Evolutionary conservation across 2,329 filamentous ascomycete genomes (phyloP).

Genomic region (Neocucurbitaria cava): DNA sequence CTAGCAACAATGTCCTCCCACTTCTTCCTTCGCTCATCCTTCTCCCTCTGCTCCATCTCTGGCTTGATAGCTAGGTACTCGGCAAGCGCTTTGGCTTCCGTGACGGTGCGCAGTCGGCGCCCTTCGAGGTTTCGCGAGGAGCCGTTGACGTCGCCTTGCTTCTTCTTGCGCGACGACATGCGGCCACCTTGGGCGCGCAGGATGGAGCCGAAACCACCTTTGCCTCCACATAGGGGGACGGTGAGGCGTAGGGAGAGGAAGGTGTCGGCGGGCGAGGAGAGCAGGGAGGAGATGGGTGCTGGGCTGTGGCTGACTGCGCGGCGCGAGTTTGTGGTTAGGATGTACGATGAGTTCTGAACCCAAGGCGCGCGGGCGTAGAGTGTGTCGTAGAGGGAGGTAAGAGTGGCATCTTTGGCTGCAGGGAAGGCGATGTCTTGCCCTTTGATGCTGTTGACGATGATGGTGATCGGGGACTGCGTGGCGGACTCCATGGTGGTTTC

Average conservation of each 20-base stretch:
- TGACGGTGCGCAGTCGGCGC: constrained; percentile 85
- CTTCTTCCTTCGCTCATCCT: constrained; percentile 80
- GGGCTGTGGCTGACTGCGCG: constrained; percentile 68
- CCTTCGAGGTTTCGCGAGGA: constrained; percentile 95
- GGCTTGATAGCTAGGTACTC: constrained; percentile 96
- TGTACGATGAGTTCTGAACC: constrained; percentile 64
- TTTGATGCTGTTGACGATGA: constrained; percentile 83
- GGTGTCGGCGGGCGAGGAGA: constrained; percentile 64
- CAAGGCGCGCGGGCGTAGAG: constrained; percentile 65
- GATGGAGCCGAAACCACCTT: constrained; percentile 97
- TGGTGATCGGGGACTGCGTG: constrained; percentile 45
- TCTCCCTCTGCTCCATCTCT: constrained; percentile 94
- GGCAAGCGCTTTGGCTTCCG: constrained; percentile 92
- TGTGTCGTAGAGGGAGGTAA: constrained; percentile 73
- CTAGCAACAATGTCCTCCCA: constrained; percentile 90
- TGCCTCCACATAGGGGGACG: constrained; percentile 84
- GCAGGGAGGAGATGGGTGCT: constrained; percentile 66
- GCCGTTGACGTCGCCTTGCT: constrained; percentile 81
- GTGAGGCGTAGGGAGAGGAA: constrained; percentile 85
- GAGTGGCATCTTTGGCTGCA: constrained; percentile 69
- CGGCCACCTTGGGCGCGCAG: constrained; percentile 94
- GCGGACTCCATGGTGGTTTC: constrained; percentile 29
- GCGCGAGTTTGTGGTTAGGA: constrained; percentile 83
- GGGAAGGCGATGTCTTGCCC: constrained; percentile 85
- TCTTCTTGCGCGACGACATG: constrained; percentile 96